A percentile compares a stretch with the other conserved stretches of the same genome.
Evolutionary conservation across 2,329 filamentous ascomycete genomes (phyloP).

Genomic region (Colletotrichum magnum): DNA sequence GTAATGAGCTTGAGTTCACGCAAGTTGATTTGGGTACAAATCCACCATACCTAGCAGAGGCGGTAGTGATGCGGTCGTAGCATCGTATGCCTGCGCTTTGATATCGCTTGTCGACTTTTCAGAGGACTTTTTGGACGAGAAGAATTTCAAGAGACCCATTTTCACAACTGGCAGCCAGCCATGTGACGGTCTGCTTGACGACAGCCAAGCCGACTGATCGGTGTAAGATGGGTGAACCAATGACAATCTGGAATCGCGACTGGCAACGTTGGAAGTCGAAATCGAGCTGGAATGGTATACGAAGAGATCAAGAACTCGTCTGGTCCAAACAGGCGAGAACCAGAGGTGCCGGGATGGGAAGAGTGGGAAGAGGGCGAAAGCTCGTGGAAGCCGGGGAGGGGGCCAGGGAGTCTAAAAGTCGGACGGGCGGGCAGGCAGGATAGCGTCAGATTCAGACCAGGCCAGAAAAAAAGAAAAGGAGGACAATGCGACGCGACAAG

Average conservation of each 20-base stretch:
- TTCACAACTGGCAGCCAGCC: conserved; percentile 36
- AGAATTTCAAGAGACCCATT: conserved; percentile 54
- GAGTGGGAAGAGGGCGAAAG: neutral
- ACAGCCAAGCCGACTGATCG: conserved; percentile 4
- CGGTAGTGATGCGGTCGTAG: conserved; percentile 51
- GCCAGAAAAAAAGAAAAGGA: conserved; percentile 35
- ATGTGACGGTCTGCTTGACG: conserved; percentile 22
- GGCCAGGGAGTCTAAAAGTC: conserved; percentile 32
- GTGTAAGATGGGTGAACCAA: too few relatives aligned
- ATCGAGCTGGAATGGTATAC: neutral
- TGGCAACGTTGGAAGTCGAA: neutral
- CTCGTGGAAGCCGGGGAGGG: conserved; percentile 4
- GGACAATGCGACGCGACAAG: conserved; percentile 35
- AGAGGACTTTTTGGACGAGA: conserved; percentile 48
- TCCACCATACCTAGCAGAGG: conserved; percentile 52
- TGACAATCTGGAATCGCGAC: neutral
- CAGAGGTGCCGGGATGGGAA: neutral
- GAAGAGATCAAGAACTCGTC: neutral
- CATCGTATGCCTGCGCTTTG: conserved; percentile 55
- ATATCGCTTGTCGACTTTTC: conserved; percentile 43
- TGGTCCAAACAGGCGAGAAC: neutral
- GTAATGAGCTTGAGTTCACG: conserved; percentile 17
- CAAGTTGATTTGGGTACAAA: neutral
- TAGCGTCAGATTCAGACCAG: conserved; percentile 25
- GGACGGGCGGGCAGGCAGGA: conserved; percentile 2